Evolutionary conservation across 768 basidiomycete genomes (phyloP).

Genomic region (Suillus paluster): DNA sequence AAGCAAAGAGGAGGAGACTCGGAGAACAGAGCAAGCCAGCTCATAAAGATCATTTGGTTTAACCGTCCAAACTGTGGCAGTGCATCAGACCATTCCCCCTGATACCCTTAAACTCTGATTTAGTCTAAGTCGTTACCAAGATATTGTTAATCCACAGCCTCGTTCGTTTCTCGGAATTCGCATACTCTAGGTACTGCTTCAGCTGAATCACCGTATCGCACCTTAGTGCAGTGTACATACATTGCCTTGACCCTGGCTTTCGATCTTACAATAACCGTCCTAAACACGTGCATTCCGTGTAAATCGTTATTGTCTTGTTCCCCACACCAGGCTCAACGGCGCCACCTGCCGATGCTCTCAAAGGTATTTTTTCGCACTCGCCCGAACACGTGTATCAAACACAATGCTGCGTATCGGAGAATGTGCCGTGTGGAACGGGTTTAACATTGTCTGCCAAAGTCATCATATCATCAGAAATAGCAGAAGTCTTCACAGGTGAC

Average conservation of each 20-base stretch:
- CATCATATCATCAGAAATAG: neutral
- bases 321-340: neutral
- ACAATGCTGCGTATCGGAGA: slow-evolving; percentile 75
- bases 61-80: slow-evolving; percentile 15
- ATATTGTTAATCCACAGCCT: slow-evolving; percentile 6
- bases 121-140: too few relatives aligned
- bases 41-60: neutral
- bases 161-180: neutral
- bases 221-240: neutral
- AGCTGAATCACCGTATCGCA: neutral
- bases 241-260: neutral
- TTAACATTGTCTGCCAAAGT: slow-evolving; percentile 71
- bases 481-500: slow-evolving; percentile 11
- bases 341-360: slow-evolving; percentile 26
- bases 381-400: slow-evolving; percentile 85
- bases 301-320: slow-evolving; percentile 2
- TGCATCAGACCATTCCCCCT: slow-evolving; percentile 4
- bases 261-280: neutral
- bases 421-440: slow-evolving; percentile 95
- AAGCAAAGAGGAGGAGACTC: slow-evolving; percentile 27
- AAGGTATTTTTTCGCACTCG: slow-evolving; percentile 86
- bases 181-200: neutral
- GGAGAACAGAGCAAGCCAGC: slow-evolving; percentile 29
- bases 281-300: slow-evolving; percentile 1
- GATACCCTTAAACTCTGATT: too few relatives aligned